Evolutionary conservation across 352 stramenopile species (phyloP).

Genomic region (Pythium aquatile): DNA sequence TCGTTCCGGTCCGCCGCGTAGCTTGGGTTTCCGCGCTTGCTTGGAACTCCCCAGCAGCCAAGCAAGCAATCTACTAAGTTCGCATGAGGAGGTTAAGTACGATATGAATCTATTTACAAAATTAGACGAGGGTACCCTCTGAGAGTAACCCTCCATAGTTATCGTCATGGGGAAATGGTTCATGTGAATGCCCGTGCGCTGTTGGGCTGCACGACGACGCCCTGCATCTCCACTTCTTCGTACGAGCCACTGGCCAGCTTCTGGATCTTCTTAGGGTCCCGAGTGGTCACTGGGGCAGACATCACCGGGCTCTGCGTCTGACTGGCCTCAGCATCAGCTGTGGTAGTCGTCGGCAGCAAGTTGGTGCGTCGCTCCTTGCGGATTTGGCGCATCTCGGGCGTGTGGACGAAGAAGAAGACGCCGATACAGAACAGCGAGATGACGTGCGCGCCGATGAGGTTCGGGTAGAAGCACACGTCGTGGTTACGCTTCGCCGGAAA

Average conservation of each 20-base stretch:
- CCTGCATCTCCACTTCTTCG: constrained; percentile 25
- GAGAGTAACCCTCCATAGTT: constrained; percentile 1
- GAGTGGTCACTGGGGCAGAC: constrained; percentile 17
- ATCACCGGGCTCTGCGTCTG: constrained; percentile 4
- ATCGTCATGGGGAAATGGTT: not conserved
- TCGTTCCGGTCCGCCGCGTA: not conserved
- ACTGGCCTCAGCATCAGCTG: not conserved
- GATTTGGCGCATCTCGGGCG: constrained; percentile 49
- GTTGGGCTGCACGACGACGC: constrained; percentile 8
- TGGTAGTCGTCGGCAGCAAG: constrained; percentile 3
- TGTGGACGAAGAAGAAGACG: constrained; percentile 83
- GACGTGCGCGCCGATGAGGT: constrained; percentile 69
- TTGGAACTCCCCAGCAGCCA: constrained; percentile 16
- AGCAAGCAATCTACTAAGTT: constrained; percentile 24
- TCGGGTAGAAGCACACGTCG: constrained; percentile 76
- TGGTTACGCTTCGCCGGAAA: constrained; percentile 74
- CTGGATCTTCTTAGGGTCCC: constrained; percentile 27
- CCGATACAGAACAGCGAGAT: constrained; percentile 81
- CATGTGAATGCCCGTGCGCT: constrained; percentile 24
- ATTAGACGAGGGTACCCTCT: constrained; percentile 21
- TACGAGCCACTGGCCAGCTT: constrained; percentile 30
- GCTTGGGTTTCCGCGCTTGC: not conserved
- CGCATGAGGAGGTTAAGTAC: constrained; percentile 13
- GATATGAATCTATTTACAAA: constrained; percentile 28
- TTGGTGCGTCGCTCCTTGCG: constrained; percentile 18